Base-by-base conservation (phyloP, 108 stramenopile genomes). In the Nitzschia palea region DNA sequence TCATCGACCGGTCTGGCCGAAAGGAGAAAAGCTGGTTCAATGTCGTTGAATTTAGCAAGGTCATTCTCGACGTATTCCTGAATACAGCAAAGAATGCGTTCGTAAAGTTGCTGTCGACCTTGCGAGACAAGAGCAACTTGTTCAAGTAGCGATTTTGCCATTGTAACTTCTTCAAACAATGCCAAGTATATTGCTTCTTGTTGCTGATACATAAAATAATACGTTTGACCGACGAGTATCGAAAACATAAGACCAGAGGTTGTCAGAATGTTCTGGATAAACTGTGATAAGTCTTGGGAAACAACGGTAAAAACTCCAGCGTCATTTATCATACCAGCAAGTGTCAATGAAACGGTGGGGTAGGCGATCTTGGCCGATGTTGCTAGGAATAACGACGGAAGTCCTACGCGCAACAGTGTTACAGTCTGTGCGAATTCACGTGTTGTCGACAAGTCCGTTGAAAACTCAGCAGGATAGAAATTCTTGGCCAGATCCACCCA, bases 191-290 rank as follows among this genome's bases (percentile, higher is more conserved):
- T 82, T 0, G 80, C 77, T 76, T 95, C 94, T 70, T 91, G 87
- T 64, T 91, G 90, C 48, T 90, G 85, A 60, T 93, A 90, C 84
- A 89, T 85, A 62, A 94, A 91, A 71, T 88, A 91, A 65, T 89
- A 95, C 27, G 90, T 93, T 56, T 95, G 87, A 64, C 94, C 94
- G 4, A 93, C 83, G 15, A 93, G 57, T 27, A 95, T 79, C 8
- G 79, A 78, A 69, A 93, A 95, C 32, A 84, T 86, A 14, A 95
- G 62, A 14, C 89, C 87, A 1, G 76, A 76, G 0, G 86, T 80
- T 1, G 86, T 90, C 25, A 95, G 60, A 57, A 93, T 86, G 67
- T 93, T 95, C 78, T 95, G 94, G 57, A 95, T 85, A 62, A 86
- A 95, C 58, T 95, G 94, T 15, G 82, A 84, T 1, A 76, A 76